Evolutionary conservation across 1,284 basidiomycete genomes (phyloP), one percentile per base, ranked within the genome.

Genomic region (Ceratobasidium sp.): DNA sequence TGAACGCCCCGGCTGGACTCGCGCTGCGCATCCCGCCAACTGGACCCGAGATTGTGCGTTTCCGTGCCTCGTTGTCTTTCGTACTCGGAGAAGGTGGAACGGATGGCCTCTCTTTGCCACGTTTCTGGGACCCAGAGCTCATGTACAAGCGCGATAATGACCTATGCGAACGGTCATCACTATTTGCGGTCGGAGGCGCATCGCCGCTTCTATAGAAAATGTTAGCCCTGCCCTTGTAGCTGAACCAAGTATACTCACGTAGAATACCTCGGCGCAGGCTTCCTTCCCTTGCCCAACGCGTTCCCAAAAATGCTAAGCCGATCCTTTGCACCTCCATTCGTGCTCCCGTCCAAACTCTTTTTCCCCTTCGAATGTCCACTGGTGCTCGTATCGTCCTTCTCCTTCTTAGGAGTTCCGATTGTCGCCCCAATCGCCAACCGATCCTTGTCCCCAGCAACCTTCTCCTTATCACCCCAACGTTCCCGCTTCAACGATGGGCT

Each of bases 241-340:
- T n/a, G n/a, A n/a, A n/a, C n/a, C n/a, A n/a, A n/a, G n/a, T n/a
- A n/a, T n/a, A 83, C 86, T 77, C 79, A 88, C 86, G 82, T 81
- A 54, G 87, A 87, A 76, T 88, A 87, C 79, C 87, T 87, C 14
- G 94, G 94, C 2, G 93, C 85, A 0, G 94, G 94, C 79, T 96
- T 96, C 75, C 94, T 83, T 63, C 83, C 82, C 78, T 91, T 91
- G 41, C 88, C 86, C 72, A 92, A 77, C 7, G 87, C 83, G 0
- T 83, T 85, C 21, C 91, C 91, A 79, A 96, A 95, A 77, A 96
- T 88, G 79, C 92, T 93, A 54, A 91, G 81, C n/a, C 91, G 83
- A 58, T 92, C 89, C 44, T 52, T 57, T 3, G 16, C 44, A n/a
- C 44, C 26, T 2, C 30, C 66, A 73, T 62, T 67, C 52, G 69